Conservation (phyloP, 352 stramenopile genomes). For the Pythium guiyangense region DNA sequence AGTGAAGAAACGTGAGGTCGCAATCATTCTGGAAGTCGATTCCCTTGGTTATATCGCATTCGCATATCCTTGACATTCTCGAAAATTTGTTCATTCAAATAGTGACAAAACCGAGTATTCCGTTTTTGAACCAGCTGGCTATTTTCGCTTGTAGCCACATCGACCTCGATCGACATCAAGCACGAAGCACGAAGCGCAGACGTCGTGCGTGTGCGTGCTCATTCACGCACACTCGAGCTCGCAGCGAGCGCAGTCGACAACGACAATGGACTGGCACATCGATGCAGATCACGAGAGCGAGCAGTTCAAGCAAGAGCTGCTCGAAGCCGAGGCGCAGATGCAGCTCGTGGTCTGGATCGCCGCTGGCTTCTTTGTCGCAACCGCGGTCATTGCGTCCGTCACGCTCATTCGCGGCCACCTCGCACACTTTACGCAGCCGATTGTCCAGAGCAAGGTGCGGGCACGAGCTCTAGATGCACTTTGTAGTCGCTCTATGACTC, state of each 20-base stretch:
- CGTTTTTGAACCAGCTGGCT: too few relatives aligned
- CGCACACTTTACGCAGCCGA: slow-evolving; percentile 89
- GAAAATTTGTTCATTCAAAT: too few relatives aligned
- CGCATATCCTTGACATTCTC: too few relatives aligned
- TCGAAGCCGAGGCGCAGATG: slow-evolving; percentile 42
- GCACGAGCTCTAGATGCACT: neutral
- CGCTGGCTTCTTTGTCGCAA: slow-evolving; percentile 88
- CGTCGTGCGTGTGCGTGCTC: too few relatives aligned
- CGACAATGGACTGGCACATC: slow-evolving; percentile 8
- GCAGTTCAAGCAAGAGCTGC: slow-evolving; percentile 9
- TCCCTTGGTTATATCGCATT: too few relatives aligned
- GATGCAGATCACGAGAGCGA: slow-evolving; percentile 3
- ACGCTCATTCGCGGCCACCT: slow-evolving; percentile 91
- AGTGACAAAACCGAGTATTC: too few relatives aligned
- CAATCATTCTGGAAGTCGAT: too few relatives aligned
- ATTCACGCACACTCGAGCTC: too few relatives aligned
- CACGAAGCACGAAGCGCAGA: too few relatives aligned
- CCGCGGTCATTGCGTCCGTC: slow-evolving; percentile 85
- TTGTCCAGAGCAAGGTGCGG: slow-evolving; percentile 92
- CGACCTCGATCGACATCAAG: too few relatives aligned
- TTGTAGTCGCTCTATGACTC: neutral
- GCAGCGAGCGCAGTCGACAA: neutral
- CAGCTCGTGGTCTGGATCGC: slow-evolving; percentile 79
- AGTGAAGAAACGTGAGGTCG: too few relatives aligned
- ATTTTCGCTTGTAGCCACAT: too few relatives aligned